Evolutionary conservation across 1,284 basidiomycete genomes (phyloP).

Genomic region (Cystobasidium pallidum): DNA sequence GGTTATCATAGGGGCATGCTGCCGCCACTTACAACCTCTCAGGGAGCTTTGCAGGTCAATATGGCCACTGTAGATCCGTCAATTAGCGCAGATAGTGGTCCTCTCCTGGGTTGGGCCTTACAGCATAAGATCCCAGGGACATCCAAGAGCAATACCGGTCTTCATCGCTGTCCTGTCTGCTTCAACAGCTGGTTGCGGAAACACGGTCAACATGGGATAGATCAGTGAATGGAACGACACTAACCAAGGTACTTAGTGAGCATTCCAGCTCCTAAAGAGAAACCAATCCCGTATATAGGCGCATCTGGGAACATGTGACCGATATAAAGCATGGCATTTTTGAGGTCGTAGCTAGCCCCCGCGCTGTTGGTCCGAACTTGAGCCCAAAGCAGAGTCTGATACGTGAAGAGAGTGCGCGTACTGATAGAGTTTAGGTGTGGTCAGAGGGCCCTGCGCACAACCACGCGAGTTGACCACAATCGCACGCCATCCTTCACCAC

Average conservation of each 20-base stretch:
- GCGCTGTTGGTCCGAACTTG: slow-evolving; percentile 27
- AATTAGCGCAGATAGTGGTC: slow-evolving; percentile 44
- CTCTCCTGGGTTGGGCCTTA: slow-evolving; percentile 52
- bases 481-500: slow-evolving; percentile 82
- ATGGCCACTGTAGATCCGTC: slow-evolving; percentile 49
- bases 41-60: slow-evolving; percentile 48
- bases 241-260: slow-evolving; percentile 85
- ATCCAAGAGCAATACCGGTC: slow-evolving; percentile 73
- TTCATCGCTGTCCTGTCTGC: slow-evolving; percentile 73
- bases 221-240: not conserved
- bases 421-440: slow-evolving; percentile 48
- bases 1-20: no score
- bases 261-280: slow-evolving; percentile 91
- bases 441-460: slow-evolving; percentile 60
- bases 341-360: slow-evolving; percentile 78
- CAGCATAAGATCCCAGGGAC: slow-evolving; percentile 76
- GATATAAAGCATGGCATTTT: slow-evolving; percentile 78
- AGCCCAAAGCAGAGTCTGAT: not conserved
- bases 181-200: slow-evolving; percentile 61
- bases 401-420: not conserved
- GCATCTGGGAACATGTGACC: slow-evolving; percentile 74
- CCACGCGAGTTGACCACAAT: slow-evolving; percentile 90
- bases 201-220: not conserved
- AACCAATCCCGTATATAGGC: slow-evolving; percentile 82
- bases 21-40: slow-evolving; percentile 28